Conservation (phyloP, 2,329 filamentous ascomycete species). For the Sporothrix pseudoabietina region DNA sequence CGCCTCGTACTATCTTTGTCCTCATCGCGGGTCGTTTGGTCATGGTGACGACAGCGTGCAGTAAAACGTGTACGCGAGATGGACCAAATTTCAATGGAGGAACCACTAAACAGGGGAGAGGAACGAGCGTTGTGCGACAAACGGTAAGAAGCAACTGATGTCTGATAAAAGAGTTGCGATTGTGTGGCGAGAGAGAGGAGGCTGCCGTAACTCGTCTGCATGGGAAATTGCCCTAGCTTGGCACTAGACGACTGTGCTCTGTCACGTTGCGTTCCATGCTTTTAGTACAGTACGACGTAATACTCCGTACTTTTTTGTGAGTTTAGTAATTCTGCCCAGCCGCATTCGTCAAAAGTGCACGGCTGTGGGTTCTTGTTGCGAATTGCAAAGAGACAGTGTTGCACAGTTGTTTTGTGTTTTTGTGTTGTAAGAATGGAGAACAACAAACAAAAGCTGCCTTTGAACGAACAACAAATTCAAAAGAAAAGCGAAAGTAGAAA, state of each 20-base stretch:
- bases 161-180: background rate
- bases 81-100: background rate
- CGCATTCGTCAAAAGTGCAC: background rate
- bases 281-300: too few relatives aligned
- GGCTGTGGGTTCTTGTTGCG: background rate
- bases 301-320: background rate
- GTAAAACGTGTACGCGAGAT: background rate
- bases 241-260: slow-evolving; percentile 1
- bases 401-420: background rate
- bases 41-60: slow-evolving; percentile 18
- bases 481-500: background rate
- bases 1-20: background rate
- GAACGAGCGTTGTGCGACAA: background rate
- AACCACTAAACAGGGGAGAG: slow-evolving; percentile 4
- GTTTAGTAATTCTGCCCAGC: background rate
- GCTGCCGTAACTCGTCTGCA: background rate
- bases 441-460: background rate
- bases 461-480: background rate
- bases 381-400: background rate
- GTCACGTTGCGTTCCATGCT: background rate
- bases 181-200: background rate
- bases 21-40: background rate
- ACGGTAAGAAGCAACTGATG: background rate
- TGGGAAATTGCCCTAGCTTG: slow-evolving; percentile 19
- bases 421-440: background rate